Base-by-base conservation (phyloP, 495 filamentous ascomycete species). In the Podospora fimiseda region DNA sequence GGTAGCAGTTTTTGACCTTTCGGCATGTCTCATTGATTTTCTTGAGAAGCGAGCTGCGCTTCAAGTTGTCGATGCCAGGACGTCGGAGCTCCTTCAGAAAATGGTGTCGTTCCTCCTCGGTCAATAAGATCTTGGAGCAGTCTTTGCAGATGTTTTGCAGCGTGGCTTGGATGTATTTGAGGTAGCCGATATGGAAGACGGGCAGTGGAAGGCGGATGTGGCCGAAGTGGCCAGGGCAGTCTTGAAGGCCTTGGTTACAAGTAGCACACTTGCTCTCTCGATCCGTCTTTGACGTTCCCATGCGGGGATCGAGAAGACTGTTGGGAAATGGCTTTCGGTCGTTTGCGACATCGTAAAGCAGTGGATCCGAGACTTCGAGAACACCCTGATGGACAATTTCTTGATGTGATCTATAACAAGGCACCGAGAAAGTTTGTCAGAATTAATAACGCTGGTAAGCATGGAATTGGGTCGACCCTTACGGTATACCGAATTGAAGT, bases 381-480 rank as follows among this genome's bases (percentile, higher is more conserved):
- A 96, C 89, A 58, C 83, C 87, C 70, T 98, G 94, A 60, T 88
- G 90, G 49, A 94, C 86, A 55, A 97, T 95, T 60, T 96, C 90
- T 65, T 95, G 85, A 55, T 84, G 87, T 15, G 90, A 94, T 61
- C 87, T 90, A 52, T n/a, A 6, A 9, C 47, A 15, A 20, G n/a
- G 21, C 9, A 15, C 21, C 38, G 41, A 22, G 57, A 59, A 14
- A 67, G 50, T 18, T 1, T 50, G 20, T 41, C 13, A 43, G 37
- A 7, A 7, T 41, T 14, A n/a, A n/a, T 9, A 41, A 41, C 4
- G 16, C 14, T 18, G 8, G 13, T 5, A 41, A 5, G 14, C 37
- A 47, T 48, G 47, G 18, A 37, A 46, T 38, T 44, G 36, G 24
- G 39, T 11, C 14, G 21, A n/a, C n/a, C 51, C 86, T 62, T 72